Evolutionary conservation across 345 rosid genomes (phyloP).

Genomic region (Microthlaspi erraticum): DNA sequence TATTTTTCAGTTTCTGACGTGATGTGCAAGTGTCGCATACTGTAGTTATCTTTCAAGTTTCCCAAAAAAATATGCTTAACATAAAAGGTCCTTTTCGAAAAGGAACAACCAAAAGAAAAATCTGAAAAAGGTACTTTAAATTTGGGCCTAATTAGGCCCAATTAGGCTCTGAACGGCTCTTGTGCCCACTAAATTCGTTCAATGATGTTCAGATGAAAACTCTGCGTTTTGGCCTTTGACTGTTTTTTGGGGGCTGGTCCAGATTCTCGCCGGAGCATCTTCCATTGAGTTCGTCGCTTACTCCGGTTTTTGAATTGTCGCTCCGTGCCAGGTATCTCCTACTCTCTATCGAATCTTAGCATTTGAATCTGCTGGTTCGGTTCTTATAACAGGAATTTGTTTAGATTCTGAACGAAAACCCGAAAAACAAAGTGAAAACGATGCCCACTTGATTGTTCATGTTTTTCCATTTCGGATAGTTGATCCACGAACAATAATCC

Average conservation of each 20-base stretch:
- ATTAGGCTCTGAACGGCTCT: neutral
- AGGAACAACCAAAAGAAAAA: neutral
- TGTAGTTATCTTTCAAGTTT: slow-evolving; percentile 16
- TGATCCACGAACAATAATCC: neutral
- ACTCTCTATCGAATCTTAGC: too few species aligned
- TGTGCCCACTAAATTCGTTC: neutral
- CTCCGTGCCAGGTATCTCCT: too few species aligned
- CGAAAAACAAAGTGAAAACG: neutral
- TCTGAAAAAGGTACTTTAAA: neutral
- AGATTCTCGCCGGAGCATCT: too few species aligned
- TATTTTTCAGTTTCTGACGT: slow-evolving; percentile 23
- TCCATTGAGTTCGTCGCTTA: too few species aligned
- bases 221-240: slow-evolving; percentile 11
- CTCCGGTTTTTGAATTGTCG: too few species aligned
- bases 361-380: neutral
- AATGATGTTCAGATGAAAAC: neutral
- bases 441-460: neutral
- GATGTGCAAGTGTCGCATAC: slow-evolving; percentile 43
- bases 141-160: slow-evolving; percentile 2
- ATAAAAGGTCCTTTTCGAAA: neutral
- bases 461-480: neutral
- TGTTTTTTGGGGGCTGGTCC: too few species aligned
- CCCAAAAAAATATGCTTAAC: neutral
- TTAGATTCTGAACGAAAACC: neutral
- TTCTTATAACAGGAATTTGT: neutral